A percentile compares a stretch with the other conserved stretches of the same genome.
These are phyloP conservation scores for Hyphodiscus hymeniophilus DNA, from an alignment of 495 filamentous ascomycete genomes.

Conservation along the genomic window DNA sequence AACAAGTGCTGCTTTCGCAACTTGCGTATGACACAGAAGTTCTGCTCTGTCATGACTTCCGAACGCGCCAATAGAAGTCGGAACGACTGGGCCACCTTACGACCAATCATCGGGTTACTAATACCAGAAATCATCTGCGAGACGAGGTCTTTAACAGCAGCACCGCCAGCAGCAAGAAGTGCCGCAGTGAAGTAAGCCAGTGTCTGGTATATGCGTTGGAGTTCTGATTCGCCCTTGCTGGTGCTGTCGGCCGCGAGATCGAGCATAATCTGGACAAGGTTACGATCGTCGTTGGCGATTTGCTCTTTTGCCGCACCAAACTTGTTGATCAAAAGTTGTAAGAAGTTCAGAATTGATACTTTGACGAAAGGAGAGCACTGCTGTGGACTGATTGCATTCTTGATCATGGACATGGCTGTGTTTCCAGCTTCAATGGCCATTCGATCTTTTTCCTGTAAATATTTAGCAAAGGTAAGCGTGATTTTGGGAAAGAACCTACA, in stretches of 20 bases:
- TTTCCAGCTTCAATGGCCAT: slow-evolving; percentile 4
- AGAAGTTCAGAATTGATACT: slow-evolving; percentile 11
- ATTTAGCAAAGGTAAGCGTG: background rate
- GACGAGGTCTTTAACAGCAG: background rate
- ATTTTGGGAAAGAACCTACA: background rate
- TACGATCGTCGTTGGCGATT: background rate
- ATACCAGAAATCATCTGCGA: slow-evolving; percentile 13
- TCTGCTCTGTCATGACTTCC: slow-evolving; percentile 25
- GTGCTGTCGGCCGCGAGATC: background rate
- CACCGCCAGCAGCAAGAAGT: background rate
- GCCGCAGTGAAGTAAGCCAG: slow-evolving; percentile 16
- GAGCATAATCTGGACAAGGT: background rate
- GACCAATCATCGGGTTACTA: slow-evolving; percentile 13
- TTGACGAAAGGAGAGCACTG: background rate
- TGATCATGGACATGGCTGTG: slow-evolving; percentile 8
- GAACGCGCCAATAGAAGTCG: slow-evolving; percentile 28
- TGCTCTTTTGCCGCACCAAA: slow-evolving; percentile 1
- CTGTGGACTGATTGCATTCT: slow-evolving; percentile 4
- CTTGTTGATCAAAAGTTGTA: slow-evolving; percentile 20
- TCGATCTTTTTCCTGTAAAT: background rate
- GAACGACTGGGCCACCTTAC: slow-evolving; percentile 25
- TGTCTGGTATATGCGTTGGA: slow-evolving; percentile 6
- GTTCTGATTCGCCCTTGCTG: background rate
- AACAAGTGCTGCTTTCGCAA: slow-evolving; percentile 8
- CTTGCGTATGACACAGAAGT: slow-evolving; percentile 23